Base-by-base conservation (phyloP, 345 rosid genomes). In the Linum trigynum region DNA sequence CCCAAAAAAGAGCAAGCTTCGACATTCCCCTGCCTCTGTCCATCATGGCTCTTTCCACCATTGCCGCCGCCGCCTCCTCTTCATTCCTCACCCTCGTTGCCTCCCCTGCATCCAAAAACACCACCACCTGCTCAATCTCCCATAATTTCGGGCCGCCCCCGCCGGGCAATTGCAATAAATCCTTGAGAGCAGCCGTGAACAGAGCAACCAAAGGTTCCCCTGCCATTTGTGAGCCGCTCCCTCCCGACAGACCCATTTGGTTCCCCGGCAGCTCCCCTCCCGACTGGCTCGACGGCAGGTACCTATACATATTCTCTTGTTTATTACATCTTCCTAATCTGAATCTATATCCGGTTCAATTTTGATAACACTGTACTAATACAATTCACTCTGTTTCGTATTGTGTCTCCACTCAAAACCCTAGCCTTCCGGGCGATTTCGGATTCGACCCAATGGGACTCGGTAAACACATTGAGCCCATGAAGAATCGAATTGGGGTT, bases 181-280 rank as follows among this genome's bases (percentile, higher is more conserved):
- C 56, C 4, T 64, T 62, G 14, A 39, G 55, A 45, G 67, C 65
- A 61, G 64, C 63, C 3, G 59, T 73, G 7, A 50, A 76, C 63
- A 78, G 79, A 65, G 96, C 96, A 59, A 78, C 85, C 0, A 92
- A 89, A 82, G 95, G 85, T 53, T 90, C 83, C 2, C 89, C 98
- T 7, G 86, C 91, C 74, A 83, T 85, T 5, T 92, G 98, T 65
- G 85, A 81, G 63, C 98, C 98, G 8, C 95, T 92, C 65, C 92
- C 98, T 74, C 98, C 98, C 0, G 95, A 92, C 72, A 79, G 98
- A 57, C 98, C 98, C 4, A 10, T 89, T 65, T 92, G 98, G 98
- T 92, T 92, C 74, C 98, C 98, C 3, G 96, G 96, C 7, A 92
- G 81, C 69, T 59, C 84, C 42, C 92, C 98, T 38, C 98, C 96